Evolutionary conservation across 208 protist genomes (phyloP).

Genomic region (Acanthamoeba sp.): DNA sequence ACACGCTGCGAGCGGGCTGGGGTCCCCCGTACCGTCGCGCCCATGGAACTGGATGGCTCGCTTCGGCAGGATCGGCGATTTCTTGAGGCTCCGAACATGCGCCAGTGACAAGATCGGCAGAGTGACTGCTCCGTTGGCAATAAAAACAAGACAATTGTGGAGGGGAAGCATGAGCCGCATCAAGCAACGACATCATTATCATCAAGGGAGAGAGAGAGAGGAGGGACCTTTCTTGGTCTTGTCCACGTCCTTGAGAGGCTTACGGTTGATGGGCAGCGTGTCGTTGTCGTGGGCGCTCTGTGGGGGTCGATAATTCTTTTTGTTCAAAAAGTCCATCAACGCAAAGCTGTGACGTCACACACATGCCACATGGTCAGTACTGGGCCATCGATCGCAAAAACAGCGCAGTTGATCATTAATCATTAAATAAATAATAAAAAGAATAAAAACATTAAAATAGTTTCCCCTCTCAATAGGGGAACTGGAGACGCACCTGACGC

Average conservation of each 20-base stretch:
- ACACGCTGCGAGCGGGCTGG: too few relatives aligned
- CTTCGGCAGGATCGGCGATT: not conserved
- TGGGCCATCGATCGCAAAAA: too few relatives aligned
- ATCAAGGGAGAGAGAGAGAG: too few relatives aligned
- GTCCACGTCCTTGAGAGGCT: constrained; percentile 53
- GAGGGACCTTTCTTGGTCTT: constrained; percentile 35
- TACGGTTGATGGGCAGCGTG: constrained; percentile 3
- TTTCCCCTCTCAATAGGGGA: too few relatives aligned
- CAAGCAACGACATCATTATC: too few relatives aligned
- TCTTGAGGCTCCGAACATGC: not conserved
- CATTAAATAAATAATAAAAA: not conserved
- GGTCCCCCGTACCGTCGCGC: constrained; percentile 46
- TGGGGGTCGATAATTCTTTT: constrained; percentile 17
- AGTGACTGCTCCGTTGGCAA: not conserved
- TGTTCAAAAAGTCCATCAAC: constrained; percentile 64
- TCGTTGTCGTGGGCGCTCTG: constrained; percentile 8
- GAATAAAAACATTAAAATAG: too few relatives aligned
- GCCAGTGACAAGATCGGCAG: not conserved
- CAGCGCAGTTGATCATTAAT: not conserved
- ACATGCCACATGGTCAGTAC: too few relatives aligned
- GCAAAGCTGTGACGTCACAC: constrained; percentile 4
- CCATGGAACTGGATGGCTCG: constrained; percentile 53
- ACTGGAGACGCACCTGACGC: not conserved
- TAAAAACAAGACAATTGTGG: not conserved
- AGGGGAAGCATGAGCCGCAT: too few relatives aligned